Evolutionary conservation across 208 protist genomes (phyloP), one percentile per base, ranked within the genome.

Genomic region (Trypanosoma grayi): DNA sequence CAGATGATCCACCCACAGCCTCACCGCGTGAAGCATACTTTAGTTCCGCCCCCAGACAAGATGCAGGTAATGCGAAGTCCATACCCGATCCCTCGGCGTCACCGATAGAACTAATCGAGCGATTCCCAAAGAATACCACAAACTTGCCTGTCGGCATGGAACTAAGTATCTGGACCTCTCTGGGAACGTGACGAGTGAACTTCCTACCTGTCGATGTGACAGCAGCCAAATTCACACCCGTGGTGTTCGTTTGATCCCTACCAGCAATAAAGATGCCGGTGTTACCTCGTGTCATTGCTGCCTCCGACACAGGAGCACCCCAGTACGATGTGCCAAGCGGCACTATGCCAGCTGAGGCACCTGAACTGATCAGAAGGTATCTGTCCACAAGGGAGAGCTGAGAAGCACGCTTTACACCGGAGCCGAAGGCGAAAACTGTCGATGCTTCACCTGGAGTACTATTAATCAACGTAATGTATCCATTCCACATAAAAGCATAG

Each of bases 401-500:
- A 18, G 37, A 22, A 2, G 24, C 28, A 56, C 41, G 62, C 5
- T 7, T 4, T 6, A 25, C 9, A n/a, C 62, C 62, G 48, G 37
- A 52, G 13, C 62, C 62, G 56, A 61, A 69, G 22, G 62, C 41
- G 40, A 69, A 69, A 24, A 39, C 40, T 44, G 62, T 52, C 4
- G 28, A 16, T 25, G 39, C 52, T 4, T 5, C 27, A 46, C 6
- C 8, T n/a, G 34, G 33, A 16, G 5, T 31, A 37, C 14, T 13
- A 16, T 31, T 10, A 9, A 69, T 3, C 36, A 69, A 55, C 28
- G 39, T n/a, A 11, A 25, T 47, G 56, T 60, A 56, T 2, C 62
- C 62, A 37, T 69, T 69, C 62, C 62, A 69, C 11, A 27, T 28
- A 13, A 69, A n/a, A 22, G 24, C 62, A 40, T 69, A 69, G 18